A percentile compares a stretch with the other conserved stretches of the same genome.
Evolutionary conservation across 768 basidiomycete genomes (phyloP).

Genomic region (Leccinellum rugosiceps): DNA sequence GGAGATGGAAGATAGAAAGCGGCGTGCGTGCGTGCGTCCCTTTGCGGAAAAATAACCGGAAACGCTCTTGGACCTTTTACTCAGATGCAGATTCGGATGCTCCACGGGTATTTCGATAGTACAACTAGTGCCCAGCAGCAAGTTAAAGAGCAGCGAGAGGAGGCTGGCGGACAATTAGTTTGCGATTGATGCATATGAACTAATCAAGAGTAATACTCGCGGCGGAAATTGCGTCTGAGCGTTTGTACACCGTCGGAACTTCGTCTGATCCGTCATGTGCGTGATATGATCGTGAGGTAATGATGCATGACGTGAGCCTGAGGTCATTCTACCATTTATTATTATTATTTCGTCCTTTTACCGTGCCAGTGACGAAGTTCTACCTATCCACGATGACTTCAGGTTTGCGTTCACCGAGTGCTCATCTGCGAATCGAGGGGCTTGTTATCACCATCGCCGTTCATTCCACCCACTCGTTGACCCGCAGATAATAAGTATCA

Average conservation of each 20-base stretch:
- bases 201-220: background rate
- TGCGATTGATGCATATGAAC: background rate
- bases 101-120: background rate
- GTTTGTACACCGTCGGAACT: background rate
- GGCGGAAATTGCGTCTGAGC: background rate
- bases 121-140: background rate
- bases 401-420: background rate
- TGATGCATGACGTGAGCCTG: background rate
- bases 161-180: background rate
- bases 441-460: background rate
- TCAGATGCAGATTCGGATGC: background rate
- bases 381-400: background rate
- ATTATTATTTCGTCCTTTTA: too few relatives aligned
- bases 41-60: background rate
- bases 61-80: background rate
- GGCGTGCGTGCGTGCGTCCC: background rate
- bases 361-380: too few relatives aligned
- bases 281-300: background rate
- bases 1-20: background rate
- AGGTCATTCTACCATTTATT: background rate
- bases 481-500: background rate
- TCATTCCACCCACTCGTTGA: background rate
- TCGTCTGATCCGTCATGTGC: background rate
- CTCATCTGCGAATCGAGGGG: background rate
- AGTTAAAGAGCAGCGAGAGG: background rate